Evolutionary conservation across 2,329 filamentous ascomycete species (phyloP).

Genomic region (Hymenoscyphus repandus): DNA sequence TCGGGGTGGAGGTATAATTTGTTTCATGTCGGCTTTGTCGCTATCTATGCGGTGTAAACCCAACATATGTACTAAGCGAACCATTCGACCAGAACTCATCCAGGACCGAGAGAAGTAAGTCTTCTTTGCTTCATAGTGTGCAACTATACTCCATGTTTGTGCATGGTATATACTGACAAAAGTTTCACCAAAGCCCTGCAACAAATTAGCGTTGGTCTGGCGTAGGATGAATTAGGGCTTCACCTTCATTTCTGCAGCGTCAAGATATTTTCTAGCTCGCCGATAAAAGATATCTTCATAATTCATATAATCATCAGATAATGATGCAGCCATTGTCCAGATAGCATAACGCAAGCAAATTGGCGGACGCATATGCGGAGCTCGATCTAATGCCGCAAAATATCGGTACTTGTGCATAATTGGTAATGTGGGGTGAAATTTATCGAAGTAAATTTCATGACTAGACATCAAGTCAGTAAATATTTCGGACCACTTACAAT

Average conservation of each 20-base stretch:
- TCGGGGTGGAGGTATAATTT: conserved; percentile 64
- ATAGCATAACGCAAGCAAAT: conserved; percentile 81
- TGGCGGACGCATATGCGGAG: conserved; percentile 71
- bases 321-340: conserved; percentile 73
- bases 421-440: conserved; percentile 66
- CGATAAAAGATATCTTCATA: conserved; percentile 77
- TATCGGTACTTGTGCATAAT: conserved; percentile 76
- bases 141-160: conserved; percentile 73
- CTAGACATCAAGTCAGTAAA: conserved; percentile 35
- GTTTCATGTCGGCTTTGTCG: conserved; percentile 59
- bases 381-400: conserved; percentile 64
- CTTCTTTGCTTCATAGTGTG: conserved; percentile 74
- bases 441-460: conserved; percentile 70
- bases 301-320: conserved; percentile 65
- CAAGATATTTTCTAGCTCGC: conserved; percentile 74
- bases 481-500: background rate
- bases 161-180: conserved; percentile 76
- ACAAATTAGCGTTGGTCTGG: conserved; percentile 1
- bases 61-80: conserved; percentile 75
- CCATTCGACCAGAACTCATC: conserved; percentile 69
- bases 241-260: conserved; percentile 78
- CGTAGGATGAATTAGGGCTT: conserved; percentile 9
- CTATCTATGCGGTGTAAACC: conserved; percentile 75
- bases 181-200: conserved; percentile 65
- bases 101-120: conserved; percentile 84